Base-by-base conservation (phyloP, 2,329 filamentous ascomycete species). In the Fusarium anthophilum region DNA sequence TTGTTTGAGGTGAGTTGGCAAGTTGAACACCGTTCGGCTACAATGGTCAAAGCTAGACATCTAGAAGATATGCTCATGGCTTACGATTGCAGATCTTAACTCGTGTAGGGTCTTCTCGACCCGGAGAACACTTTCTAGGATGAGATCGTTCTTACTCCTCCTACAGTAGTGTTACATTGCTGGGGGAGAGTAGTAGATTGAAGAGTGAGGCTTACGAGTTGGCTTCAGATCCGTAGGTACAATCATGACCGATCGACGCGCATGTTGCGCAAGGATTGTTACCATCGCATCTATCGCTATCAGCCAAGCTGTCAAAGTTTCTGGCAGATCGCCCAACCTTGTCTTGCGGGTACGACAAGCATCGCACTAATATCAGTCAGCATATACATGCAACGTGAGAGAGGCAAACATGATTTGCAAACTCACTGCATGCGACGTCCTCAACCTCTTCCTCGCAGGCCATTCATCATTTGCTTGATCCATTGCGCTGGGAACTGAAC, bases 101-200 rank as follows among this genome's bases (percentile, higher is more conserved):
- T 87, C 84, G 26, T 85, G 82, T 9, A 88, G 80, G 17, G 84
- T 80, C 57, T 80, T 83, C 71, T 88, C 87, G 26, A 87, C 83
- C 20, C 86, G 81, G 4, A 87, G 74, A 7, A 87, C 85, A 10
- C 86, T 85, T 65, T 87, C 86, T 6, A 88, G 82, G 28, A 88
- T 87, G 53, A 87, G 78, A 65, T 88, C 87, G 48, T 83, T 87
- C 74, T 88, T 88, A 37, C 86, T 86, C 66, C 86, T 82, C 51
- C 83, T 86, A 17, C 11, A 38, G 3, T 8, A 32, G 51, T 5
- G 56, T 75, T 66, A 77, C 57, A 32, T 43, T 62, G 32, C 44
- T 57, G 14, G 3, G 9, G 3, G 2, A 2, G 6, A 6, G 8
- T 7, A 37, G 32, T 2, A 44, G n/a, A 22, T 22, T 13, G 50